These are phyloP conservation scores for Candolleomyces efflorescens DNA, from an alignment of 768 basidiomycete genomes.

Conservation along the genomic window DNA sequence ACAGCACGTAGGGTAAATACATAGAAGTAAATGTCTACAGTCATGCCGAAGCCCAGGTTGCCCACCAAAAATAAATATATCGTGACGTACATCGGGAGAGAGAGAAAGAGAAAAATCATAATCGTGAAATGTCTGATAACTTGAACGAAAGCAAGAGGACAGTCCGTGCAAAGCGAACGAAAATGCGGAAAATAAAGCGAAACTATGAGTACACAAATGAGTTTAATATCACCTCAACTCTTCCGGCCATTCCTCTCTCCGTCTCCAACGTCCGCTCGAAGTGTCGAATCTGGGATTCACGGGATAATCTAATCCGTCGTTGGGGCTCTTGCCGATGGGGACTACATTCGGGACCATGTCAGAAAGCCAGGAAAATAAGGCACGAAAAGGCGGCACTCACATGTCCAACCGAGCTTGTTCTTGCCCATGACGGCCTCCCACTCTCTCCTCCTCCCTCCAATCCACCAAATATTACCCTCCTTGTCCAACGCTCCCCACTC, in stretches of 20 bases:
- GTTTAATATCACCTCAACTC: conserved; percentile 28
- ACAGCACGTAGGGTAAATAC: too few relatives aligned
- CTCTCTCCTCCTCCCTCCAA: conserved; percentile 53
- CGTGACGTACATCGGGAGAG: too few relatives aligned
- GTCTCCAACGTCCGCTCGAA: conserved; percentile 57
- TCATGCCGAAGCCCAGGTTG: too few relatives aligned
- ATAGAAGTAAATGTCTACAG: too few relatives aligned
- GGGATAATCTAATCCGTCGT: conserved; percentile 61
- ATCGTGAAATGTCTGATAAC: too few relatives aligned
- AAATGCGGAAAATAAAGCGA: too few relatives aligned
- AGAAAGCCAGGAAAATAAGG: neutral
- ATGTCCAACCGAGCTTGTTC: conserved; percentile 65
- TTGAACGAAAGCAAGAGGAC: too few relatives aligned
- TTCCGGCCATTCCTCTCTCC: conserved; percentile 67
- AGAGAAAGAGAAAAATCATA: too few relatives aligned
- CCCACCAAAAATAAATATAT: too few relatives aligned
- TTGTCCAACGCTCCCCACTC: conserved; percentile 77
- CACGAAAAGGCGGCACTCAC: conserved; percentile 44
- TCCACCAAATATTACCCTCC: conserved; percentile 89
- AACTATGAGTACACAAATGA: too few relatives aligned
- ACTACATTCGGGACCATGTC: conserved; percentile 34
- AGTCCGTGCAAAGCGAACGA: too few relatives aligned
- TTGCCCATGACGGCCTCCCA: conserved; percentile 86
- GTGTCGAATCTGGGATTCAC: conserved; percentile 71
- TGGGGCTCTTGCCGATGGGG: conserved; percentile 41